A percentile compares a stretch with the other conserved stretches of the same genome.
Conservation (phyloP, 768 basidiomycete genomes). For the Lyophyllum shimeji region DNA sequence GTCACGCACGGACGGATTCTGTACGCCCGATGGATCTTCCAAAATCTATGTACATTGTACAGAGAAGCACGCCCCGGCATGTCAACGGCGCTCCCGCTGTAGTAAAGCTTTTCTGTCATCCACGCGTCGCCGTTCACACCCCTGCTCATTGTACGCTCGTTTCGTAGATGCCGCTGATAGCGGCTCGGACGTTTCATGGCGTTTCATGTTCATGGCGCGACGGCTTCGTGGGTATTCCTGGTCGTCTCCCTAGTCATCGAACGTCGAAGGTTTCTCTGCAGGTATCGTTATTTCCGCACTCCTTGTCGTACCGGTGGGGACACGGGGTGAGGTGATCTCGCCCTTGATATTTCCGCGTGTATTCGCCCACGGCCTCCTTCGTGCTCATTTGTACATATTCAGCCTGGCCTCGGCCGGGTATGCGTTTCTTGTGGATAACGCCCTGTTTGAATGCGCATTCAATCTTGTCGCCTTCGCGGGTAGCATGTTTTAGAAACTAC, state of each 20-base stretch:
- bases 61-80: slow-evolving; percentile 10
- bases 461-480: neutral
- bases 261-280: neutral
- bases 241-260: neutral
- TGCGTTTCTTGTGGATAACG: neutral
- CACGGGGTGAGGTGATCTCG: neutral
- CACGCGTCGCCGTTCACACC: neutral
- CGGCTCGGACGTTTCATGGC: neutral
- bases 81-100: neutral
- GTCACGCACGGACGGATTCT: neutral
- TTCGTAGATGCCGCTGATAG: slow-evolving; percentile 5
- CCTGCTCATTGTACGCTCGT: slow-evolving; percentile 12
- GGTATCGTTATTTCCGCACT: neutral
- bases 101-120: neutral
- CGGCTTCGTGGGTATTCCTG: neutral
- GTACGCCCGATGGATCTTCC: slow-evolving; percentile 6
- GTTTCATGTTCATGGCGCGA: neutral
- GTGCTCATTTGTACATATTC: neutral
- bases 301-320: slow-evolving; percentile 4
- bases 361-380: neutral
- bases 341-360: neutral
- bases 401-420: neutral
- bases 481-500: neutral
- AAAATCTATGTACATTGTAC: slow-evolving; percentile 7
- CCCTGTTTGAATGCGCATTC: neutral